Percentiles rank a stretch among this genome's conserved stretches.
These are phyloP conservation scores for Lycium ferocissimum DNA, from an alignment of 257 asterid species.

Conservation along the genomic window DNA sequence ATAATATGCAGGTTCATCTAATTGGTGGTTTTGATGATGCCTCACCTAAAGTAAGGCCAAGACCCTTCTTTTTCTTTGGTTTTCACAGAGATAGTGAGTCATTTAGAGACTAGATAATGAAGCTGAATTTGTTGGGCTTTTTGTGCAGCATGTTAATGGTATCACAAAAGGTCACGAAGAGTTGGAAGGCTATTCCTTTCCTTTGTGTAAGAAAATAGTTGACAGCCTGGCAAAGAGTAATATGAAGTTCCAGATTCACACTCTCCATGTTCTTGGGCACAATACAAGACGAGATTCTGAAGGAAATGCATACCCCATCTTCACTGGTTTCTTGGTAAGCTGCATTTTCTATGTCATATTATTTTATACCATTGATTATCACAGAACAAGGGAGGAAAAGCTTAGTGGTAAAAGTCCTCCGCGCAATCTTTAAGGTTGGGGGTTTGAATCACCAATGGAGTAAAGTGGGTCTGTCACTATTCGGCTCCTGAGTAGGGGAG, in stretches of 20 bases:
- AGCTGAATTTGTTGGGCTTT: slow-evolving; percentile 40
- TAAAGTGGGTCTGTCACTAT: background rate
- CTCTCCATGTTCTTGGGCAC: slow-evolving; percentile 80
- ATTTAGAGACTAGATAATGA: slow-evolving; percentile 30
- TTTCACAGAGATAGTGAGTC: slow-evolving; percentile 34
- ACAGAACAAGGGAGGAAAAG: background rate
- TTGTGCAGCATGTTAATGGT: slow-evolving; percentile 56
- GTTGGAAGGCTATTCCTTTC: slow-evolving; percentile 69
- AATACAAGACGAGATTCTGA: slow-evolving; percentile 78
- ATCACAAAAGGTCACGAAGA: slow-evolving; percentile 33
- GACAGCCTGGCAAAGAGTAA: slow-evolving; percentile 60
- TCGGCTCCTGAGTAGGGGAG: background rate
- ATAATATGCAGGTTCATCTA: slow-evolving; percentile 81
- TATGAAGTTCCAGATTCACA: slow-evolving; percentile 70
- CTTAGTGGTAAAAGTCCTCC: slow-evolving; percentile 18
- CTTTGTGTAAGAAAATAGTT: slow-evolving; percentile 80
- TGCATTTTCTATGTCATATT: slow-evolving; percentile 25
- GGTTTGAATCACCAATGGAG: background rate
- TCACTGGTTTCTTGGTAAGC: slow-evolving; percentile 85
- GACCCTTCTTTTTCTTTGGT: slow-evolving; percentile 38
- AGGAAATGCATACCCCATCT: slow-evolving; percentile 73
- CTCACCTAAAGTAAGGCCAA: slow-evolving; percentile 62
- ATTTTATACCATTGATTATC: background rate
- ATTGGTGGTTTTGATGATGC: slow-evolving; percentile 84
- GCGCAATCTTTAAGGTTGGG: background rate